These are phyloP conservation scores for Flaveria floridana DNA, from an alignment of 140 eudicot genomes.

Conservation along the genomic window DNA sequence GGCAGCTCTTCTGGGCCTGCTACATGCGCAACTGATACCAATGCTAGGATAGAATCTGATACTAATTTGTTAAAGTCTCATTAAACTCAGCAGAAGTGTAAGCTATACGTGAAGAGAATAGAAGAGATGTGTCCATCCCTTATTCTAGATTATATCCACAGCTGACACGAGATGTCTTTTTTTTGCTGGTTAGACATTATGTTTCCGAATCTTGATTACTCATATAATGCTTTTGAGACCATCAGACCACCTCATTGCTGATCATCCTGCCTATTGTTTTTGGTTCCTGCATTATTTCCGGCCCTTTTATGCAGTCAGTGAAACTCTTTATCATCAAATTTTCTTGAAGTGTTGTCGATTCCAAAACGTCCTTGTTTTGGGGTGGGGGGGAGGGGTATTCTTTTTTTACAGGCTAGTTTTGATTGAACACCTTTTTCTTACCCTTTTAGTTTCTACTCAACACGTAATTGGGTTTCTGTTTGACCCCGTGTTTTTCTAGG, in stretches of 20 bases:
- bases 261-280: background rate
- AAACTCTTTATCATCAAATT: background rate
- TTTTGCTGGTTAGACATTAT: slow-evolving; percentile 16
- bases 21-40: background rate
- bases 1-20: background rate
- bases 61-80: background rate
- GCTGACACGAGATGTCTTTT: background rate
- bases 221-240: background rate
- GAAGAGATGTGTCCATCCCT: no score
- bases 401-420: background rate
- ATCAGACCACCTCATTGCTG: slow-evolving; percentile 5
- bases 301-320: slow-evolving; percentile 3
- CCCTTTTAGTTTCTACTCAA: background rate
- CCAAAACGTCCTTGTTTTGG: background rate
- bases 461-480: background rate
- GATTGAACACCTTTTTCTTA: background rate
- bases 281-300: background rate
- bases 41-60: background rate
- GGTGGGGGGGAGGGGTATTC: background rate
- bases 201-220: slow-evolving; percentile 14
- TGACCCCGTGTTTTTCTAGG: background rate
- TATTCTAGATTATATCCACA: no score
- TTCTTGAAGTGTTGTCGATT: slow-evolving; percentile 6
- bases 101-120: background rate
- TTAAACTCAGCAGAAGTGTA: background rate